phyloP scores from a whole-genome alignment of 306 rosid species.

The Crotalaria pallida region DNA sequence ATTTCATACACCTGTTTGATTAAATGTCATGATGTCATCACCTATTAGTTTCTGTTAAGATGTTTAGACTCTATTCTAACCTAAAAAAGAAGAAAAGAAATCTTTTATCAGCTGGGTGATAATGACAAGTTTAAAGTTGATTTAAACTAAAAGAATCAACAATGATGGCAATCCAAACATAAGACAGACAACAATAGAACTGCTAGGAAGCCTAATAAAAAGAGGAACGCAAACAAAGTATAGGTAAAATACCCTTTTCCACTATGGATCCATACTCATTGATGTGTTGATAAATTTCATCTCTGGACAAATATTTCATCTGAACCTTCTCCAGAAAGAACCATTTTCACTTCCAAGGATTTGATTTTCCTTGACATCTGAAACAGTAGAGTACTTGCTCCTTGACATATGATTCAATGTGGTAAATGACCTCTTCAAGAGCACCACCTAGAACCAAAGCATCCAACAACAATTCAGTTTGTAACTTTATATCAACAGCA shows the following conservation, averaged over 20 bases:
- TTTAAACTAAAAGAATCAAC: slow-evolving; percentile 11
- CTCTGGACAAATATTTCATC: slow-evolving; percentile 98
- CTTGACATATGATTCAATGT: slow-evolving; percentile 94
- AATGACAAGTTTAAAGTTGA: slow-evolving; percentile 2
- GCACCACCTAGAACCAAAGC: no score
- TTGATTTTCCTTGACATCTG: slow-evolving; percentile 97
- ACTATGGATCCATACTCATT: slow-evolving; percentile 86
- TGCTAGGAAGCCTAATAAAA: slow-evolving; percentile 2
- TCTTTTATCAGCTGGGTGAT: slow-evolving; percentile 55
- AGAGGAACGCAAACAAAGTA: neutral
- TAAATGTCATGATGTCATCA: neutral
- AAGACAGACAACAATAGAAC: neutral
- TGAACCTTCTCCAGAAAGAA: slow-evolving; percentile 98
- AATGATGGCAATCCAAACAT: slow-evolving; percentile 11
- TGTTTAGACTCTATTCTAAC: slow-evolving; percentile 13
- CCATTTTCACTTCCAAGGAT: slow-evolving; percentile 99
- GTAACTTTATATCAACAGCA: no score
- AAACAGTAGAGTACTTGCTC: slow-evolving; percentile 98
- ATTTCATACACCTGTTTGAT: slow-evolving; percentile 64
- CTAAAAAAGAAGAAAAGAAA: neutral
- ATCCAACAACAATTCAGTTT: no score
- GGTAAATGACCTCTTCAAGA: slow-evolving; percentile 94
- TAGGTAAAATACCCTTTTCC: slow-evolving; percentile 69
- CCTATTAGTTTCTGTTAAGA: slow-evolving; percentile 12
- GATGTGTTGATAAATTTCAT: slow-evolving; percentile 64